Evolutionary conservation across 2,329 filamentous ascomycete species (phyloP).

Genomic region (Dothistroma septosporum): DNA sequence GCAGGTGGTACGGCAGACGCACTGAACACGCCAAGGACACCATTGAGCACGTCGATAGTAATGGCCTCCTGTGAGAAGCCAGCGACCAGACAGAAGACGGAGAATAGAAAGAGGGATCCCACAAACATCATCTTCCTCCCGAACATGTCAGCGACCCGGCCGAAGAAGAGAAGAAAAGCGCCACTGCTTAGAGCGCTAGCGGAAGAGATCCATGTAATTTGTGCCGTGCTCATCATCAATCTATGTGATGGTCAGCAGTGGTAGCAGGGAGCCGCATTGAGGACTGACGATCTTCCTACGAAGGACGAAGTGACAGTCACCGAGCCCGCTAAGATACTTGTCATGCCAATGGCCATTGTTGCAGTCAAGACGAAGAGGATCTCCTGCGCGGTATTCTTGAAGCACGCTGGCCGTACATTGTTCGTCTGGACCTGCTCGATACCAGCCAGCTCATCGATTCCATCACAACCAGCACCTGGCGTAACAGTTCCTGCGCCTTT

Average conservation of each 20-base stretch:
- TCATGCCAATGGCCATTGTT: slow-evolving; percentile 63
- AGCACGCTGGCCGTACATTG: slow-evolving; percentile 52
- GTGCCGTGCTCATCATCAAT: slow-evolving; percentile 56
- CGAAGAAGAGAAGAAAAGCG: slow-evolving; percentile 63
- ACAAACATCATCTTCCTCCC: slow-evolving; percentile 61
- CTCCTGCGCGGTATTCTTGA: slow-evolving; percentile 60
- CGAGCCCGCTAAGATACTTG: slow-evolving; percentile 56
- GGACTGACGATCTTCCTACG: slow-evolving; percentile 43
- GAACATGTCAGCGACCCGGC: slow-evolving; percentile 61
- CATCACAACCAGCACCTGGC: not conserved
- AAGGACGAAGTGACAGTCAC: slow-evolving; percentile 60
- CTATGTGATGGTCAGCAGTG: slow-evolving; percentile 43
- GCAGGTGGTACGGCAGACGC: slow-evolving; percentile 62
- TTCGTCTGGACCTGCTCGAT: slow-evolving; percentile 22
- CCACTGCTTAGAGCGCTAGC: slow-evolving; percentile 61
- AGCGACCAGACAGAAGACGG: slow-evolving; percentile 53
- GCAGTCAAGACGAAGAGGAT: slow-evolving; percentile 62
- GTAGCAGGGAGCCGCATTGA: not conserved
- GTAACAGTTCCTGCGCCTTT: slow-evolving; percentile 3
- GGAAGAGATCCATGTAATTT: slow-evolving; percentile 65
- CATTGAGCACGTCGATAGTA: slow-evolving; percentile 59
- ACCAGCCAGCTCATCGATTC: slow-evolving; percentile 11
- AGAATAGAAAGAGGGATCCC: slow-evolving; percentile 56
- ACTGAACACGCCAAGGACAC: slow-evolving; percentile 60
- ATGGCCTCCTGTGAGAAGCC: slow-evolving; percentile 58